Percentiles rank a stretch among this genome's conserved stretches.
Evolutionary conservation across 1,139 yeast genomes (phyloP).

Genomic region (Yamadazyma triangularis): DNA sequence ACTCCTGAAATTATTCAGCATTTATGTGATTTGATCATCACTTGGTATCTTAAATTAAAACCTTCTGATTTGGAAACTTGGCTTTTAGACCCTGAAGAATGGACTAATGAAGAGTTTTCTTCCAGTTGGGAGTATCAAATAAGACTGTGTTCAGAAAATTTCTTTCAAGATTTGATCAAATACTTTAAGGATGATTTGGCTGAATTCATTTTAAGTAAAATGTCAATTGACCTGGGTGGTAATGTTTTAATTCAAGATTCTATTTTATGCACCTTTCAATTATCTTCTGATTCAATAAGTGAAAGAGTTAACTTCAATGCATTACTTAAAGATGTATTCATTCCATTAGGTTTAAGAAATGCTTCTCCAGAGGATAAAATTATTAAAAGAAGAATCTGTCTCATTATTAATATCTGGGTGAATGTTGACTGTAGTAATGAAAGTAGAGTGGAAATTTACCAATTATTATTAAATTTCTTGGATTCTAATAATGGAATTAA

Average conservation of each 20-base stretch:
- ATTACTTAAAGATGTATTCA: conserved; percentile 51
- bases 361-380: conserved; percentile 50
- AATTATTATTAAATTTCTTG: conserved; percentile 45
- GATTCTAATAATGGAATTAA: conserved; percentile 35
- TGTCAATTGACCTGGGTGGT: conserved; percentile 47
- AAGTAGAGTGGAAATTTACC: conserved; percentile 57
- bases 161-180: conserved; percentile 70
- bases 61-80: conserved; percentile 78
- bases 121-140: conserved; percentile 81
- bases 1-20: conserved; percentile 51
- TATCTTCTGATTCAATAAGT: conserved; percentile 64
- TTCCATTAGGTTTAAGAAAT: conserved; percentile 59
- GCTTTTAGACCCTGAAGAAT: conserved; percentile 86
- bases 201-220: conserved; percentile 58
- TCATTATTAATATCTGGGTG: conserved; percentile 79
- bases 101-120: conserved; percentile 78
- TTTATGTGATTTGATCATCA: conserved; percentile 62
- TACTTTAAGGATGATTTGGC: conserved; percentile 60
- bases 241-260: conserved; percentile 70
- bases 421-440: conserved; percentile 58
- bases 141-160: conserved; percentile 83
- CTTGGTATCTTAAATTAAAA: conserved; percentile 67
- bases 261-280: conserved; percentile 73
- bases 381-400: conserved; percentile 72
- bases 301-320: conserved; percentile 62